These are phyloP conservation scores for Actinidia arguta DNA, from an alignment of 179 eudicot genomes.

Conservation along the genomic window DNA sequence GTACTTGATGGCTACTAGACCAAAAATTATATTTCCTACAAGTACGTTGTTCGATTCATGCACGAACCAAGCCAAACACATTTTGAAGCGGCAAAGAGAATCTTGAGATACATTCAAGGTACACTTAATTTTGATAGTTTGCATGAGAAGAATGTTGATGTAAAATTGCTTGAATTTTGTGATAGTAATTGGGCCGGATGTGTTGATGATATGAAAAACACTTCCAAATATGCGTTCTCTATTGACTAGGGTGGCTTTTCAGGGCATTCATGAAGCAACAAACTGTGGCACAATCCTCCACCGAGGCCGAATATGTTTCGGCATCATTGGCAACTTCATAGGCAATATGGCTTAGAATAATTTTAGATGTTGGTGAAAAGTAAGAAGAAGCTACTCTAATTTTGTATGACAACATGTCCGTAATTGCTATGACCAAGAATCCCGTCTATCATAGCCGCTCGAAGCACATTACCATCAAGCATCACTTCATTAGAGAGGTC, in stretches of 20 bases:
- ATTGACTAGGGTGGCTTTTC: no score
- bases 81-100: not conserved
- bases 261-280: no score
- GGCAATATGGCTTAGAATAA: not conserved
- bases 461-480: no score
- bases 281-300: no score
- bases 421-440: no score
- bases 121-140: not conserved
- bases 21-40: not conserved
- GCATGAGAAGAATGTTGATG: not conserved
- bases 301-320: not conserved
- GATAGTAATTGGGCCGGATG: not conserved
- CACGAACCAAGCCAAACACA: not conserved
- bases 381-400: no score
- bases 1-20: not conserved
- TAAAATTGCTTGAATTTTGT: not conserved
- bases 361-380: not conserved
- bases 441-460: not conserved
- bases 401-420: no score
- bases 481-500: no score
- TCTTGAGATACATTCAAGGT: not conserved
- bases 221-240: not conserved
- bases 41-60: not conserved
- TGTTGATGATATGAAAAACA: conserved; percentile 1
- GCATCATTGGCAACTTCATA: not conserved